These are phyloP conservation scores for Leccinum insolens DNA, from an alignment of 1,284 basidiomycete genomes.

Conservation along the genomic window DNA sequence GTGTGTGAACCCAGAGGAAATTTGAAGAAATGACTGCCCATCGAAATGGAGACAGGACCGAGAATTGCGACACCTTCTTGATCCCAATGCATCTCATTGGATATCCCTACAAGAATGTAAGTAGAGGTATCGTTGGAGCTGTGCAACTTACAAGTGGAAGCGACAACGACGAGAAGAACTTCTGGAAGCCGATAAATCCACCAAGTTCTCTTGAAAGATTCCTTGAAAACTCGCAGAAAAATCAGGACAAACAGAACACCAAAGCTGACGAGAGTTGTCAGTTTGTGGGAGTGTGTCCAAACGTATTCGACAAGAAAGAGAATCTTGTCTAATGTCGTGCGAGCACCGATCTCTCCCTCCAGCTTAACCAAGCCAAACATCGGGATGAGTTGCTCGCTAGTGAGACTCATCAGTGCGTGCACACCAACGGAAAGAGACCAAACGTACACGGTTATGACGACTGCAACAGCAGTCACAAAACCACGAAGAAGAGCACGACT, in stretches of 20 bases:
- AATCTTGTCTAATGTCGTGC: slow-evolving; percentile 76
- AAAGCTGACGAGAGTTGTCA: slow-evolving; percentile 77
- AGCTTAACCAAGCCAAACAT: slow-evolving; percentile 77
- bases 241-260: slow-evolving; percentile 68
- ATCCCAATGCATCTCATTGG: slow-evolving; percentile 76
- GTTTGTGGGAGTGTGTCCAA: slow-evolving; percentile 55
- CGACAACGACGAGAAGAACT: slow-evolving; percentile 76
- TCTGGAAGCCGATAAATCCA: slow-evolving; percentile 84
- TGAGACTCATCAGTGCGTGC: slow-evolving; percentile 5
- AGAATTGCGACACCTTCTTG: slow-evolving; percentile 79
- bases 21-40: slow-evolving; percentile 60
- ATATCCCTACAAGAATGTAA: slow-evolving; percentile 56
- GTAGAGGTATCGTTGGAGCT: not conserved
- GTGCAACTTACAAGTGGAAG: slow-evolving; percentile 69
- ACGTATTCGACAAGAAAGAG: slow-evolving; percentile 75
- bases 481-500: slow-evolving; percentile 86
- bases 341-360: slow-evolving; percentile 54
- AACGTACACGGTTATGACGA: slow-evolving; percentile 72
- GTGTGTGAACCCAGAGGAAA: slow-evolving; percentile 67
- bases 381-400: slow-evolving; percentile 78
- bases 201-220: slow-evolving; percentile 49
- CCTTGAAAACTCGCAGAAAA: slow-evolving; percentile 57
- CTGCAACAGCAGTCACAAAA: slow-evolving; percentile 81
- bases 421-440: not conserved
- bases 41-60: slow-evolving; percentile 71